Evolutionary conservation across 2,329 filamentous ascomycete genomes (phyloP).

Genomic region (Pseudogymnoascus verrucosus): DNA sequence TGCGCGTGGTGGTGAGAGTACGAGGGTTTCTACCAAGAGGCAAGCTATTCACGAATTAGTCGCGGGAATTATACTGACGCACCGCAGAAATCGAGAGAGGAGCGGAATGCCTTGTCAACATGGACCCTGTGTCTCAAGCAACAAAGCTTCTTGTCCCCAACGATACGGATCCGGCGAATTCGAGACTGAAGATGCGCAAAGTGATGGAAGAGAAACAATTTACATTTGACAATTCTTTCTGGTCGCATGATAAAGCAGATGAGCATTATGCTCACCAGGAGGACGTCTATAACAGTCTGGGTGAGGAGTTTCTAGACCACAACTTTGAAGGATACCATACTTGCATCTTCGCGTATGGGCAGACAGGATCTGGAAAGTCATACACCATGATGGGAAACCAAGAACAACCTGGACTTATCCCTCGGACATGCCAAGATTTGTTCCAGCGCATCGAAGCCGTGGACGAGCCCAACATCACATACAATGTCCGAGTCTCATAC

Average conservation of each 20-base stretch:
- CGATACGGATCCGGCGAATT: slow-evolving; percentile 45
- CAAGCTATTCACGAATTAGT: slow-evolving; percentile 29
- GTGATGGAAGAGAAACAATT: slow-evolving; percentile 82
- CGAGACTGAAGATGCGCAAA: slow-evolving; percentile 59
- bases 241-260: slow-evolving; percentile 77
- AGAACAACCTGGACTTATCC: slow-evolving; percentile 84
- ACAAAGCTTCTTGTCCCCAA: slow-evolving; percentile 71
- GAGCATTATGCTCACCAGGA: slow-evolving; percentile 85
- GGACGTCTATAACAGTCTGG: slow-evolving; percentile 87
- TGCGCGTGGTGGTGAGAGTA: slow-evolving; percentile 74
- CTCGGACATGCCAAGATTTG: slow-evolving; percentile 88
- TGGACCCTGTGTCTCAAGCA: slow-evolving; percentile 80
- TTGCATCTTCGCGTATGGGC: slow-evolving; percentile 97
- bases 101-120: slow-evolving; percentile 78
- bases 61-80: slow-evolving; percentile 9
- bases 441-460: slow-evolving; percentile 83
- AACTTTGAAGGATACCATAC: slow-evolving; percentile 99
- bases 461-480: slow-evolving; percentile 84
- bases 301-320: slow-evolving; percentile 95
- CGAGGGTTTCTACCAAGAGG: slow-evolving; percentile 72
- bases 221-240: slow-evolving; percentile 96
- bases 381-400: slow-evolving; percentile 95
- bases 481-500: slow-evolving; percentile 95
- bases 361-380: slow-evolving; percentile 95
- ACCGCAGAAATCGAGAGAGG: slow-evolving; percentile 67